Percentiles rank a stretch among this genome's conserved stretches.
Conservation (phyloP, 371 early-diverging fungal species). For the Synchytrium microbalum region DNA sequence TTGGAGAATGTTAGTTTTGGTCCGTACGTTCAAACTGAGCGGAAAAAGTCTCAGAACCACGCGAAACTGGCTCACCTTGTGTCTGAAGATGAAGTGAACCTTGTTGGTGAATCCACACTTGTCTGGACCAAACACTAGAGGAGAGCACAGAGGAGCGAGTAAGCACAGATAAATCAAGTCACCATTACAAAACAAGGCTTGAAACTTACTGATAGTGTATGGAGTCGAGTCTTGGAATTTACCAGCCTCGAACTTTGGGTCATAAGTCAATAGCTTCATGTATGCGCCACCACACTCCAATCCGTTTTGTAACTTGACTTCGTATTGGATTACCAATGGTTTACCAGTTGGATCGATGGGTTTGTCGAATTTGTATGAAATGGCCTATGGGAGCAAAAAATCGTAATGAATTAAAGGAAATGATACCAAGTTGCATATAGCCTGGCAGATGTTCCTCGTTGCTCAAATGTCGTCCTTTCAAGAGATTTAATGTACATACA, state of each 20-base stretch:
- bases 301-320: conserved; percentile 88
- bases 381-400: conserved; percentile 33
- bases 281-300: conserved; percentile 97
- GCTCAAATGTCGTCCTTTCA: background rate
- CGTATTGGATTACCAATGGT: conserved; percentile 76
- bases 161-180: background rate
- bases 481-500: conserved; percentile 20
- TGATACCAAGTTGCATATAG: background rate
- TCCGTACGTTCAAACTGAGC: background rate
- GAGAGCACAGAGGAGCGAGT: conserved; percentile 1
- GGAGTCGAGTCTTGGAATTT: conserved; percentile 81
- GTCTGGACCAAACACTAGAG: conserved; percentile 68
- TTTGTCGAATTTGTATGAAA: conserved; percentile 44
- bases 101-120: conserved; percentile 86
- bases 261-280: conserved; percentile 70
- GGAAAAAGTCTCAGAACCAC: background rate
- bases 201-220: conserved; percentile 76
- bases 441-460: background rate
- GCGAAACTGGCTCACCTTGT: conserved; percentile 39
- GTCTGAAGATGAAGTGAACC: conserved; percentile 90
- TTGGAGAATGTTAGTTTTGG: background rate
- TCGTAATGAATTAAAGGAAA: background rate
- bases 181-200: background rate
- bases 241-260: conserved; percentile 54
- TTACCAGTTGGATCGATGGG: conserved; percentile 49